Percentiles rank a stretch among this genome's conserved stretches.
Conservation (phyloP, 257 asterid species). For the Henckelia pumila region DNA sequence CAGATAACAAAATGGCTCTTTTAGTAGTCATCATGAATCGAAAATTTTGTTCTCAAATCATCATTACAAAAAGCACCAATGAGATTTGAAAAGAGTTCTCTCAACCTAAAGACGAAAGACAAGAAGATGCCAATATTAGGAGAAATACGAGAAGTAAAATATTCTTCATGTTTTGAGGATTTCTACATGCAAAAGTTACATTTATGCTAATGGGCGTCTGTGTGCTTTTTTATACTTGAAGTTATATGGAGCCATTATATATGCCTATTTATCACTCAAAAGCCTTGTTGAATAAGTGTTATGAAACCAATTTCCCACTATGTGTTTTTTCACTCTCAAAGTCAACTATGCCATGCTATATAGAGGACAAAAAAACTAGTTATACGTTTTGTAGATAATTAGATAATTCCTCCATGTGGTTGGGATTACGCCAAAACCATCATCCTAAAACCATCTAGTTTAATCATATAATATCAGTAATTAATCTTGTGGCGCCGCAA, state of each 20-base stretch:
- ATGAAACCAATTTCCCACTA: conserved; percentile 3
- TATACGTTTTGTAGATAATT: too few relatives aligned
- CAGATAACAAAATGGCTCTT: not conserved
- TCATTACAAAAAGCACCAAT: not conserved
- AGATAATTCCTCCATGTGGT: not conserved
- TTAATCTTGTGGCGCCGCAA: not conserved
- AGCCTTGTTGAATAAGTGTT: conserved; percentile 5
- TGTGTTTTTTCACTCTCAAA: conserved; percentile 1
- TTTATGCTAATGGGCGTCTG: not conserved
- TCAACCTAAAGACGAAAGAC: conserved; percentile 14
- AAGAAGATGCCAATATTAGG: not conserved
- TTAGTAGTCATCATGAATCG: not conserved
- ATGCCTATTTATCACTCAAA: conserved; percentile 16
- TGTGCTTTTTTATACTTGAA: conserved; percentile 6
- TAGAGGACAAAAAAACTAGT: not conserved
- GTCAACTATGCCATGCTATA: conserved; percentile 17
- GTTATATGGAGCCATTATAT: not conserved
- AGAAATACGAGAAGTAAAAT: conserved; percentile 5
- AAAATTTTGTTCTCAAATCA: too few relatives aligned
- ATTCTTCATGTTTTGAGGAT: conserved; percentile 13
- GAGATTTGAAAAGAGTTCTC: not conserved
- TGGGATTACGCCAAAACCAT: not conserved
- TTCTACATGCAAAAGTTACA: not conserved
- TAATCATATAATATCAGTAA: not conserved
- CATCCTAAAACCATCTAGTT: too few relatives aligned